Percentiles rank a stretch among this genome's conserved stretches.
Conservation (phyloP, 495 filamentous ascomycete genomes). For the Rhypophila decipiens region DNA sequence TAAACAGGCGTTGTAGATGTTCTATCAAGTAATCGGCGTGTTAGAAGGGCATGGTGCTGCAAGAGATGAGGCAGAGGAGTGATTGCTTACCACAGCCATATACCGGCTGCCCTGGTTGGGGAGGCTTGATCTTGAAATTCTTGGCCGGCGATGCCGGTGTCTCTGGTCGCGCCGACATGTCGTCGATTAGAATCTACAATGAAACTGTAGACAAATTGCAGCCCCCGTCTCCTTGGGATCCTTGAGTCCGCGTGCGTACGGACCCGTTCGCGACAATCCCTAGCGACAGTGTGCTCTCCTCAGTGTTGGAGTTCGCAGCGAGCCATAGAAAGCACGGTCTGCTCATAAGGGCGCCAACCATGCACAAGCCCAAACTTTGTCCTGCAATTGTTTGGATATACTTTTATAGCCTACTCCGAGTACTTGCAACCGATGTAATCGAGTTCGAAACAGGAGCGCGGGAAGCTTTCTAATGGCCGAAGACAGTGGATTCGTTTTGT, state of each 20-base stretch:
- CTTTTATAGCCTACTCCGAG: neutral
- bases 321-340: too few species aligned
- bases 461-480: neutral
- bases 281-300: too few species aligned
- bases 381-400: neutral
- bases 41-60: too few species aligned
- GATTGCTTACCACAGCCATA: conserved; percentile 49
- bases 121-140: conserved; percentile 44
- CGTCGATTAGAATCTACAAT: too few species aligned
- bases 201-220: too few species aligned
- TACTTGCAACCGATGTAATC: neutral
- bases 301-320: too few species aligned
- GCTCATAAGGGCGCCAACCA: neutral
- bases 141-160: conserved; percentile 52
- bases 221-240: too few species aligned
- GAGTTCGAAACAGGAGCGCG: neutral
- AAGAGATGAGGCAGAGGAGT: too few species aligned
- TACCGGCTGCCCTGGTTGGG: conserved; percentile 43
- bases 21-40: too few species aligned
- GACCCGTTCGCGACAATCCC: too few species aligned
- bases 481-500: neutral
- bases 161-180: conserved; percentile 38
- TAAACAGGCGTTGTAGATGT: conserved; percentile 47
- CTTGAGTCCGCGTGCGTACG: too few species aligned
- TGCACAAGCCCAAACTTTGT: neutral